Base-by-base conservation (phyloP, 2,329 filamentous ascomycete genomes). In the Calonectria crousiana region DNA sequence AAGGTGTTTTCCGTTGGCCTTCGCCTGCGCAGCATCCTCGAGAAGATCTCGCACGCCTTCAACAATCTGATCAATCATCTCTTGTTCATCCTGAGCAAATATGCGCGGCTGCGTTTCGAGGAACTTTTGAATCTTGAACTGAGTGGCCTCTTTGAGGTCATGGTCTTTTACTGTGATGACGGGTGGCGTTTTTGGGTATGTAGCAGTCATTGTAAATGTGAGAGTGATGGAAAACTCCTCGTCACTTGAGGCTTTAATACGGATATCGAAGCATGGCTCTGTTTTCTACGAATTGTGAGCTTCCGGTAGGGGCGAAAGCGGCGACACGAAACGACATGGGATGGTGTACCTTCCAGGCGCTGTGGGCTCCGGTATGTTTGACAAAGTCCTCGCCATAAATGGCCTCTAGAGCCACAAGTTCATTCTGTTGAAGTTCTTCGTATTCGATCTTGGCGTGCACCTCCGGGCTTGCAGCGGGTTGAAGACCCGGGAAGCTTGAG, bases 361-460 rank as follows among this genome's bases (percentile, higher is more conserved):
- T 90, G 74, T 92, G 91, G 73, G 90, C 90, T 66, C 91, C 90
- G 81, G 93, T 91, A 80, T 95, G 91, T 82, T 93, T 92, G 79
- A 93, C 89, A 82, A 95, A 98, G 82, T 98, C 96, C 74, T 98
- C 95, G 78, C 93, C 93, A 82, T 97, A 98, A 65, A 98, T 97
- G 52, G 96, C 94, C 80, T 94, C 90, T 73, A 98, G 89, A 56
- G 93, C 96, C 82, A 97, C 91, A 72, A 98, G 89, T 86, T 98
- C 97, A 82, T 98, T 94, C 81, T 94, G 89, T 86, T 98, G 97
- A 41, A 94, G 92, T 85, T 97, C 94, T 77, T 93, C 91, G 86
- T 98, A 98, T 82, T 95, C 87, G 20, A 90, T 89, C 78, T 87
- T 90, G 66, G 85, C 81, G 53, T 82, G 82, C 62, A 85, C 79